Evolutionary conservation across 2,329 filamentous ascomycete species (phyloP).

Genomic region (Penicillium sp.): DNA sequence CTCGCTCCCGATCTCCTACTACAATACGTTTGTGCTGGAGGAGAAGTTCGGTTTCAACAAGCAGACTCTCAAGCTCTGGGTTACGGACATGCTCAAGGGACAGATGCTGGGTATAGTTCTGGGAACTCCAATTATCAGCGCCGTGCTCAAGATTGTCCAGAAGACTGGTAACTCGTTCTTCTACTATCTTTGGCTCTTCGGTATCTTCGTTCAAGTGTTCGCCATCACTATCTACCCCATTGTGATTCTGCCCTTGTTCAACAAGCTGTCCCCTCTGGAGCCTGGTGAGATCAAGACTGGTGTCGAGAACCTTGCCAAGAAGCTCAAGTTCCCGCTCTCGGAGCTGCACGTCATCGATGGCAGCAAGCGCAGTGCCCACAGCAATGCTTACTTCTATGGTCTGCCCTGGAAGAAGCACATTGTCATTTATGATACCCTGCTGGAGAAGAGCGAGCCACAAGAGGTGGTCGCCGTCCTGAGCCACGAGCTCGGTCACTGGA

Average conservation of each 20-base stretch:
- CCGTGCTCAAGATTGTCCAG: constrained; percentile 90
- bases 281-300: constrained; percentile 83
- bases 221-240: constrained; percentile 97
- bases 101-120: constrained; percentile 79
- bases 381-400: constrained; percentile 94
- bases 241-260: constrained; percentile 91
- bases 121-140: constrained; percentile 84
- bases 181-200: constrained; percentile 96
- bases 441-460: constrained; percentile 88
- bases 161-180: constrained; percentile 94
- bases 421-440: constrained; percentile 96
- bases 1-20: constrained; percentile 79
- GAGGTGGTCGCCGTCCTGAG: constrained; percentile 94
- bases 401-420: constrained; percentile 99
- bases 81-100: constrained; percentile 88
- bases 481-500: constrained; percentile 97
- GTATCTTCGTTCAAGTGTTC: constrained; percentile 84
- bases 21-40: constrained; percentile 93
- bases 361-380: constrained; percentile 83
- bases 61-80: constrained; percentile 84
- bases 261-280: constrained; percentile 92
- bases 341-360: constrained; percentile 95
- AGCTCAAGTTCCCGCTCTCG: constrained; percentile 85
- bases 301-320: constrained; percentile 80
- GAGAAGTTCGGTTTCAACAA: constrained; percentile 99